These are phyloP conservation scores for Colletotrichum caudatum DNA, from an alignment of 2,329 filamentous ascomycete species.

Conservation along the genomic window DNA sequence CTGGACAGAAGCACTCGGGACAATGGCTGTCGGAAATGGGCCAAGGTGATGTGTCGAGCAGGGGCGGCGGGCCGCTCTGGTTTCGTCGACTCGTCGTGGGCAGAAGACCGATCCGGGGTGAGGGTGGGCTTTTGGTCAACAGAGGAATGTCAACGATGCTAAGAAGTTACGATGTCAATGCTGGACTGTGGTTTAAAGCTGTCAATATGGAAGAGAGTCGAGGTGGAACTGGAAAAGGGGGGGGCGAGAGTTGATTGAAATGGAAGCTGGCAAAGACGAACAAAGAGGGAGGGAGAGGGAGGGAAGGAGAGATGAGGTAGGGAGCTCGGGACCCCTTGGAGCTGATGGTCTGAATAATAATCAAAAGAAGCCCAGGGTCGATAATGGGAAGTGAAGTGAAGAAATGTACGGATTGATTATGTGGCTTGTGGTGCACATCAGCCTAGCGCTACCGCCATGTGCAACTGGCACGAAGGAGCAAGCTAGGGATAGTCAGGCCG, in stretches of 20 bases:
- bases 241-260: neutral
- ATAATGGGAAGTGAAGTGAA: slow-evolving; percentile 26
- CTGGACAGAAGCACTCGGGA: slow-evolving; percentile 23
- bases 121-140: neutral
- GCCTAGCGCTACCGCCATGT: slow-evolving; percentile 29
- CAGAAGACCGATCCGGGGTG: neutral
- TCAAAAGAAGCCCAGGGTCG: slow-evolving; percentile 27
- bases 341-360: slow-evolving; percentile 32
- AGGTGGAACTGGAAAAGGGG: slow-evolving; percentile 3
- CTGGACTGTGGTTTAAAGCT: neutral
- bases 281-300: neutral
- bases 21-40: slow-evolving; percentile 27
- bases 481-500: slow-evolving; percentile 16
- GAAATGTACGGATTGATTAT: slow-evolving; percentile 38
- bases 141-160: slow-evolving; percentile 1
- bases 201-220: neutral
- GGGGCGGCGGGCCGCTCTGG: slow-evolving; percentile 1
- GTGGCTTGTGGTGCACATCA: slow-evolving; percentile 38
- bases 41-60: slow-evolving; percentile 17
- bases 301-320: slow-evolving; percentile 7
- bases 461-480: slow-evolving; percentile 38
- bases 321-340: slow-evolving; percentile 22
- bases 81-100: slow-evolving; percentile 19
- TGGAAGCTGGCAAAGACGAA: slow-evolving; percentile 2
- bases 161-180: neutral